Conservation (phyloP, 1,139 yeast species). For the Hyphopichia pseudoburtonii region DNA sequence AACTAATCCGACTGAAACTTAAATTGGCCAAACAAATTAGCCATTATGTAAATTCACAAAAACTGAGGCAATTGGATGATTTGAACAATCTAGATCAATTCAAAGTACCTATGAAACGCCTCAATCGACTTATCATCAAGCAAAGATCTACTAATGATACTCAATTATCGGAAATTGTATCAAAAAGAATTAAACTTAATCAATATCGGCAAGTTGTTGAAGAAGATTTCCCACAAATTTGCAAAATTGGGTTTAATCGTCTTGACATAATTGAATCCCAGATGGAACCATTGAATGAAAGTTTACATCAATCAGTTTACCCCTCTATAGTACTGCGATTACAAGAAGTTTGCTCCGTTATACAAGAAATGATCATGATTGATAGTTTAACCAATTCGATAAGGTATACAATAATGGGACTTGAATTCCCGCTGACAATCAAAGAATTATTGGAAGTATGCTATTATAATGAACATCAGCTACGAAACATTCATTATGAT, state of each 20-base stretch:
- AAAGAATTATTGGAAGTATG: conserved; percentile 30
- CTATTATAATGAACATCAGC: conserved; percentile 21
- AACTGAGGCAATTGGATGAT: background rate
- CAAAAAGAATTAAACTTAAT: conserved; percentile 24
- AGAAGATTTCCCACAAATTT: conserved; percentile 16
- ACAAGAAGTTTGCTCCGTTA: conserved; percentile 14
- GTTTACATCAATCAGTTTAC: conserved; percentile 18
- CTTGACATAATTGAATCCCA: conserved; percentile 31
- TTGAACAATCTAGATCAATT: background rate
- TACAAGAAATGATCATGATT: conserved; percentile 30
- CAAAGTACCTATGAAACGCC: conserved; percentile 1
- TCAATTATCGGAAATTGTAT: conserved; percentile 25
- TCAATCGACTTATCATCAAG: conserved; percentile 18
- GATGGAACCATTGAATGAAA: conserved; percentile 26
- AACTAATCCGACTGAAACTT: conserved; percentile 22
- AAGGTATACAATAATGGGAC: conserved; percentile 32
- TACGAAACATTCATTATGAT: conserved; percentile 12
- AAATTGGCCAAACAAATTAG: conserved; percentile 18
- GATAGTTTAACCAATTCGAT: conserved; percentile 21
- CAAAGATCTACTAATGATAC: conserved; percentile 27
- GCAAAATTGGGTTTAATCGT: conserved; percentile 20
- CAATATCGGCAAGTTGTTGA: conserved; percentile 18
- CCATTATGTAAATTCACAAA: conserved; percentile 10
- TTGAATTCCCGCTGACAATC: conserved; percentile 37
- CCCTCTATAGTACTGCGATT: conserved; percentile 23